A percentile compares a stretch with the other conserved stretches of the same genome.
Conservation (phyloP, 2,329 filamentous ascomycete genomes). For the Alternaria incomplexa region DNA sequence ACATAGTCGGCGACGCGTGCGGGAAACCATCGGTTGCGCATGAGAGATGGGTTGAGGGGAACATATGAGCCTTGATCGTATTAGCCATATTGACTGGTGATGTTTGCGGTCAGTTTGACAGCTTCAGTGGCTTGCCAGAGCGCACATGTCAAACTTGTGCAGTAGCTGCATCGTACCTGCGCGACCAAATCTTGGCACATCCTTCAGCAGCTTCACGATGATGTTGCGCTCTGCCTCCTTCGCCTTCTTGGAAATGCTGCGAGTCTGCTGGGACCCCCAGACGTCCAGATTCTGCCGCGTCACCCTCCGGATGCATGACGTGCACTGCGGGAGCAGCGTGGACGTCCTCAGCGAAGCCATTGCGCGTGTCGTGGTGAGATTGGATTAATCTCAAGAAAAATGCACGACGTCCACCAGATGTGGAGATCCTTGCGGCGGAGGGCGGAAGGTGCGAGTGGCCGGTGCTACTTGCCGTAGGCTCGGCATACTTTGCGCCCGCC, state of each 20-base stretch:
- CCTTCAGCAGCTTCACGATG: conserved; percentile 59
- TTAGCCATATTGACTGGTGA: conserved; percentile 21
- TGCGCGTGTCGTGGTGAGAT: conserved; percentile 22
- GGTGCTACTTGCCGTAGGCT: conserved; percentile 23
- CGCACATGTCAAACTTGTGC: neutral
- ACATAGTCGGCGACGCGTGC: conserved; percentile 60
- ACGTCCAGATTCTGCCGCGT: conserved; percentile 37
- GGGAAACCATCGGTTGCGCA: conserved; percentile 64
- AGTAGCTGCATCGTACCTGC: conserved; percentile 34
- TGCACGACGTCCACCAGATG: conserved; percentile 23
- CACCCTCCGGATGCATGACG: conserved; percentile 46
- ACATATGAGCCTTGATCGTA: conserved; percentile 56
- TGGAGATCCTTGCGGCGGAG: conserved; percentile 36
- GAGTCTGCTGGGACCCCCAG: conserved; percentile 46
- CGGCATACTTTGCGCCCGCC: conserved; percentile 26
- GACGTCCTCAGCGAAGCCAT: conserved; percentile 44
- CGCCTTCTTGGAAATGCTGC: conserved; percentile 54
- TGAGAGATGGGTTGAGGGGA: conserved; percentile 58
- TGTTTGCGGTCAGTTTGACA: neutral
- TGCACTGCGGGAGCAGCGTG: conserved; percentile 47
- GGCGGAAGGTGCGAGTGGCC: conserved; percentile 25
- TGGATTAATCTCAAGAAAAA: conserved; percentile 16
- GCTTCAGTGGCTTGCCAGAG: neutral
- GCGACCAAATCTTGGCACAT: conserved; percentile 59
- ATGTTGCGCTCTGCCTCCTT: conserved; percentile 51